phyloP scores from a whole-genome alignment of 2,329 filamentous ascomycete species.

The Fusarium avenaceum region DNA sequence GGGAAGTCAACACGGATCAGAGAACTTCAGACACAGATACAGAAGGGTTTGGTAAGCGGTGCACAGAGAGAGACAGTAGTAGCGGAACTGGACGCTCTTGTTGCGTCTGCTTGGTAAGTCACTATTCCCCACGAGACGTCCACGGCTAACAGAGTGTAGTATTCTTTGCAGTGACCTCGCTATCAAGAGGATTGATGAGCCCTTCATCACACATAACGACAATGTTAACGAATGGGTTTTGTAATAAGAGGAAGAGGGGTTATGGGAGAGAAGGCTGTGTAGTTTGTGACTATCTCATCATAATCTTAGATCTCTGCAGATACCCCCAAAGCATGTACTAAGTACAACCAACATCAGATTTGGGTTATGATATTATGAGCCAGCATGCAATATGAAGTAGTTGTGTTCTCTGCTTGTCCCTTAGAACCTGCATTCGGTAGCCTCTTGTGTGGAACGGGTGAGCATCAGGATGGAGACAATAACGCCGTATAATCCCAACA shows the following conservation, averaged over 20 bases:
- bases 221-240: slow-evolving; percentile 84
- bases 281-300: slow-evolving; percentile 34
- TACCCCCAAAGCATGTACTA: slow-evolving; percentile 44
- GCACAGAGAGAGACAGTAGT: slow-evolving; percentile 84
- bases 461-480: slow-evolving; percentile 65
- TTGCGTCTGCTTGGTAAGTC: slow-evolving; percentile 87
- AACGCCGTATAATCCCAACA: slow-evolving; percentile 61
- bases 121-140: neutral
- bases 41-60: slow-evolving; percentile 78
- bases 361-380: neutral
- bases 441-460: slow-evolving; percentile 57
- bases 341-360: slow-evolving; percentile 23
- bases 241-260: slow-evolving; percentile 53
- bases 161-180: slow-evolving; percentile 95
- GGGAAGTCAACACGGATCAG: slow-evolving; percentile 83
- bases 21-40: slow-evolving; percentile 87
- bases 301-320: slow-evolving; percentile 49
- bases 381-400: neutral
- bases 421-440: slow-evolving; percentile 56
- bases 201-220: slow-evolving; percentile 83
- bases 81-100: slow-evolving; percentile 89
- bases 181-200: slow-evolving; percentile 93
- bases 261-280: slow-evolving; percentile 33
- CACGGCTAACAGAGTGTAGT: slow-evolving; percentile 61
- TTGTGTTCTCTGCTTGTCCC: neutral